Base-by-base conservation (phyloP, 179 eudicot genomes). In the Carnegiea gigantea region DNA sequence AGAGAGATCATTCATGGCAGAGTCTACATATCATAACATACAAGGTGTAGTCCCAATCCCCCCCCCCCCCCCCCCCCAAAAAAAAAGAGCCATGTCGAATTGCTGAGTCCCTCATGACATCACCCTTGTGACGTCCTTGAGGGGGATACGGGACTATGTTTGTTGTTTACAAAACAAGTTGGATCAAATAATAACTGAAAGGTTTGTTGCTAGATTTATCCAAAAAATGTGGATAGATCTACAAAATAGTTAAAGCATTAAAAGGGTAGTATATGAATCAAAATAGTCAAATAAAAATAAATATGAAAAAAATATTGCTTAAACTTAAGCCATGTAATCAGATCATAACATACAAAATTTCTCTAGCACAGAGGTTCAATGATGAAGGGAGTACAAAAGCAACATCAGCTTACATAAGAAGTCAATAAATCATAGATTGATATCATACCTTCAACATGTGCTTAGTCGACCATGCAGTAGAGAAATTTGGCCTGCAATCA, bases 401-500 rank as follows among this genome's bases (percentile, higher is more conserved):
- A 68, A 36, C 60, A 15, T 30, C 62, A 60, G 75, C 28, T 75
- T 21, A 80, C 36, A 24, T 49, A 36, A 71, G 72, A 30, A 44
- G 46, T 53, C 49, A 51, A 53, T 71, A 36, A 38, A 54, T 54
- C 48, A 77, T 51, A 82, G n/a, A 64, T 44, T 23, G 76, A 53
- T 0, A 79, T 40, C 79, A 82, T 85, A 93, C 99, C 94, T 93
- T 87, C 62, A 95, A 89, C 83, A 75, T 84, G 82, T 91, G 89
- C 85, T 90, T 92, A 57, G 98, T 88, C 86, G 80, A 82, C 98
- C 93, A 91, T 79, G 98, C 99, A 85, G 89, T 87, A 83, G 89
- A 81, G 51, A 97, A 96, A 81, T 80, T 89, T 60, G 99, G 99
- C 81, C 99, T 87, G 83, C 97, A 97, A 77, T 93, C 90, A 88